Evolutionary conservation across 176 grass and related monocot species (phyloP).

Genomic region (Eragrostis nindensis): DNA sequence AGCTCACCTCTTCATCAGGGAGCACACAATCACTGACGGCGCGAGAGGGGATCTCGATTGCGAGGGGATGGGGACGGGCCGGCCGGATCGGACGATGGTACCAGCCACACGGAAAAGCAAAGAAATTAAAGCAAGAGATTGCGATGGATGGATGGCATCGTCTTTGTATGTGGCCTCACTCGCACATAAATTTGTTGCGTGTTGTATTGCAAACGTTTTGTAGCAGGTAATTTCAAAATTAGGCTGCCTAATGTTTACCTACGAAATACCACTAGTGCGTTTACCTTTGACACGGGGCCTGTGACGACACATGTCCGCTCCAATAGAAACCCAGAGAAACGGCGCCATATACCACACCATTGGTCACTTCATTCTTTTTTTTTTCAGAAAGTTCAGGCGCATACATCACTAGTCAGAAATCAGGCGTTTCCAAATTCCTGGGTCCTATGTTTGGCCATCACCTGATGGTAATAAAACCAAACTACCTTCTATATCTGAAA

Average conservation of each 20-base stretch:
- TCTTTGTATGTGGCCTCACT: not conserved
- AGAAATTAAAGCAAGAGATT: not conserved
- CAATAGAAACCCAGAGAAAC: not conserved
- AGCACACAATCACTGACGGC: not conserved
- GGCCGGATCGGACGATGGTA: not conserved
- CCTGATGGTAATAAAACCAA: not conserved
- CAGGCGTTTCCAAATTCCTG: not conserved
- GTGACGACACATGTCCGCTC: no score
- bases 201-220: not conserved
- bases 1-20: not conserved
- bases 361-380: not conserved
- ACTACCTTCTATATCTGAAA: no score
- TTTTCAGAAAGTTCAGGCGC: not conserved
- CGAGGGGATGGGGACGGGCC: slow-evolving; percentile 1
- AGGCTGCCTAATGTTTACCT: slow-evolving; percentile 12
- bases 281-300: no score
- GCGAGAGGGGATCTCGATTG: not conserved
- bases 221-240: not conserved
- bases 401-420: not conserved
- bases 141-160: not conserved
- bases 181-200: not conserved
- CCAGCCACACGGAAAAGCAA: not conserved
- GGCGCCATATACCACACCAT: not conserved
- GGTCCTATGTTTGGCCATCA: not conserved
- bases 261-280: not conserved